A percentile compares a stretch with the other conserved stretches of the same genome.
Conservation (phyloP, 305 asterid genomes). For the Fraxinus floribunda region DNA sequence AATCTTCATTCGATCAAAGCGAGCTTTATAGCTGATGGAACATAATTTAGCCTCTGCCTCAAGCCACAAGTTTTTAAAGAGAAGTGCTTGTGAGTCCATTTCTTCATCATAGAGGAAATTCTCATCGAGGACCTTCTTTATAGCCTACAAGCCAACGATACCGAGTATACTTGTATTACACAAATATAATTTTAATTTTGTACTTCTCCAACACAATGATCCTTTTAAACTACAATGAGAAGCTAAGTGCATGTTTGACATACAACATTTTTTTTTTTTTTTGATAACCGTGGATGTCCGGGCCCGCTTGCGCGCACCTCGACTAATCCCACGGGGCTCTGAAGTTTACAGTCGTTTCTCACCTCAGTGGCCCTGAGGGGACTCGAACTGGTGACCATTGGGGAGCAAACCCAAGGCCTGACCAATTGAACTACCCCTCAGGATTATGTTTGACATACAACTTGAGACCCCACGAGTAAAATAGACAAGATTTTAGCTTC, state of each 20-base stretch:
- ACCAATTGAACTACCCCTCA: no score
- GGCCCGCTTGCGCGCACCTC: no score
- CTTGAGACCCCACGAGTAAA: not conserved
- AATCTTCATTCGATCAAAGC: constrained; percentile 66
- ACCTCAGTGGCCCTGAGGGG: no score
- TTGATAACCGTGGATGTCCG: no score
- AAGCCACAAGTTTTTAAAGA: constrained; percentile 85
- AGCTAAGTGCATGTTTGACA: not conserved
- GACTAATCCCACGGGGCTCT: no score
- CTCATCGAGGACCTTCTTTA: constrained; percentile 74
- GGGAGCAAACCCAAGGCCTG: no score
- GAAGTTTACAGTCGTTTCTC: no score
- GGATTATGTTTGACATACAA: not conserved
- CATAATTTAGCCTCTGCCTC: constrained; percentile 91
- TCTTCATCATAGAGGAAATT: constrained; percentile 57
- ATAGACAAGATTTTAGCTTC: not conserved
- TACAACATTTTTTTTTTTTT: not conserved
- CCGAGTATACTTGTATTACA: constrained; percentile 2
- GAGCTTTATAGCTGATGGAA: constrained; percentile 70
- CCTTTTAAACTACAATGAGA: constrained; percentile 4
- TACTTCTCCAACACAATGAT: not conserved
- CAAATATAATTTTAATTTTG: not conserved
- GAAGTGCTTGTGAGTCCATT: constrained; percentile 56
- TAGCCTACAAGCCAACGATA: constrained; percentile 53
- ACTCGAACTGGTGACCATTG: no score